phyloP scores from a whole-genome alignment of 2,329 filamentous ascomycete genomes.

The Penicillium sp. region DNA sequence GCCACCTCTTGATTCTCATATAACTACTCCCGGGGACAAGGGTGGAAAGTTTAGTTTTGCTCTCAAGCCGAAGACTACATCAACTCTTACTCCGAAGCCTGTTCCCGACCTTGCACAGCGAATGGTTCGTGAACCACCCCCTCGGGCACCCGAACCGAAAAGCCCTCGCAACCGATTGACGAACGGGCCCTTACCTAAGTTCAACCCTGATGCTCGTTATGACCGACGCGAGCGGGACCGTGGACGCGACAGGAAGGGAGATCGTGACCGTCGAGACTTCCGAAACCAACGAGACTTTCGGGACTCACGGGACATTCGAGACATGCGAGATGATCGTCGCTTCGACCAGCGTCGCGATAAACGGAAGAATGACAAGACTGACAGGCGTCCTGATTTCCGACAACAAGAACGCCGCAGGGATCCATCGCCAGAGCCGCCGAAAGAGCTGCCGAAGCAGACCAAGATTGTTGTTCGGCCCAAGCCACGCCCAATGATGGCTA shows the following conservation, averaged over 20 bases:
- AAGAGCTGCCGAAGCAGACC: conserved; percentile 55
- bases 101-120: conserved; percentile 50
- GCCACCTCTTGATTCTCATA: conserved; percentile 54
- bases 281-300: conserved; percentile 37
- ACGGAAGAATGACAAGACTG: conserved; percentile 37
- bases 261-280: conserved; percentile 38
- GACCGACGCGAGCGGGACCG: conserved; percentile 46
- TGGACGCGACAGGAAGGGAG: conserved; percentile 32
- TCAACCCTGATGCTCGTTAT: conserved; percentile 40
- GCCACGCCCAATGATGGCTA: conserved; percentile 65
- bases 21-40: conserved; percentile 53
- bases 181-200: conserved; percentile 36
- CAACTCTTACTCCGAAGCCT: conserved; percentile 52
- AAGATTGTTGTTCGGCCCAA: conserved; percentile 70
- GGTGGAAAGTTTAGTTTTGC: conserved; percentile 85
- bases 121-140: conserved; percentile 43
- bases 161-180: conserved; percentile 40
- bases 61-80: conserved; percentile 73
- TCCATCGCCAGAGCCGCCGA: conserved; percentile 43
- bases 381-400: conserved; percentile 30
- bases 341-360: conserved; percentile 42
- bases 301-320: conserved; percentile 25
- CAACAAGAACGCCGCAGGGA: conserved; percentile 51
- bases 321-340: conserved; percentile 38
- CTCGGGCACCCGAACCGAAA: conserved; percentile 32